Evolutionary conservation across 352 stramenopile genomes (phyloP).

Genomic region (Globisporangium irregulare): DNA sequence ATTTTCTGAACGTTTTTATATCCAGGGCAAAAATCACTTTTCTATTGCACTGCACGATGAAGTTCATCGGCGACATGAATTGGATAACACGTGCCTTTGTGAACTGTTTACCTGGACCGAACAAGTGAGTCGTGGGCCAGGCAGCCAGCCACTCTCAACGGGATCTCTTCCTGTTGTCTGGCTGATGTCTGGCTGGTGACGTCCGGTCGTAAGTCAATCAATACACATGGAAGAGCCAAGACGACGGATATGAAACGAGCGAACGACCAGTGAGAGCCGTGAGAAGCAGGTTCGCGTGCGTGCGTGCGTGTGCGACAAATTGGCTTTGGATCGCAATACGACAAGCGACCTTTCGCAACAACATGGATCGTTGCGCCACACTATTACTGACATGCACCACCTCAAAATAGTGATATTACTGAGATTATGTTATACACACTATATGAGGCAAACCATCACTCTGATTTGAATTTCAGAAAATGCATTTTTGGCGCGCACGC

Average conservation of each 20-base stretch:
- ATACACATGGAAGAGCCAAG: neutral
- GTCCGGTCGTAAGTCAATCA: neutral
- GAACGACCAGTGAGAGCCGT: neutral
- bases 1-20: neutral
- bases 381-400: neutral
- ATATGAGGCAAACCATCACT: neutral
- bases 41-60: neutral
- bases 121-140: neutral
- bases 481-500: neutral
- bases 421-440: neutral
- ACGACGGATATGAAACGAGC: neutral
- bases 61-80: neutral
- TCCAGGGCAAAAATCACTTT: neutral
- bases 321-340: neutral
- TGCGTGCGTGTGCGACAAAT: neutral
- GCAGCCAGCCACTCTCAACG: no score
- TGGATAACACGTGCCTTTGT: neutral
- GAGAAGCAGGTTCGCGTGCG: neutral
- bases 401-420: neutral
- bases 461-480: conserved; percentile 2
- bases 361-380: neutral
- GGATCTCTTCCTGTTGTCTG: neutral
- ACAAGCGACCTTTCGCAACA: neutral
- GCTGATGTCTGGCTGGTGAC: neutral
- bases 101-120: neutral